phyloP scores from a whole-genome alignment of 208 protist genomes.

The Angomonas ambiguus region DNA sequence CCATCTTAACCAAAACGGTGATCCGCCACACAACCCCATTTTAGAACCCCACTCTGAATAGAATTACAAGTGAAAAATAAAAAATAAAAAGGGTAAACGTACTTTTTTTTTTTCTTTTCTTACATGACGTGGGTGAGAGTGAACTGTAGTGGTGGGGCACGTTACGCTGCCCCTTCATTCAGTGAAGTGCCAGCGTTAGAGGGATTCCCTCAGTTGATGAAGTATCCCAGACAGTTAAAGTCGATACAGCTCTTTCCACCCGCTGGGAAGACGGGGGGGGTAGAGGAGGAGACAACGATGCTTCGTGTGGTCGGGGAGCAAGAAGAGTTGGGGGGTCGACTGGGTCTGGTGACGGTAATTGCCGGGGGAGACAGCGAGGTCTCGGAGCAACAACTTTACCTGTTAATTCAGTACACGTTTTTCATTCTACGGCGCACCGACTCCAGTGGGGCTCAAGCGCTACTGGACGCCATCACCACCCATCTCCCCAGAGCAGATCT shows the following conservation, averaged over 20 bases:
- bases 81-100: slow-evolving; percentile 9
- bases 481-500: neutral
- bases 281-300: slow-evolving; percentile 1
- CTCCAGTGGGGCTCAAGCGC: slow-evolving; percentile 22
- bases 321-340: slow-evolving; percentile 38
- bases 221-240: slow-evolving; percentile 12
- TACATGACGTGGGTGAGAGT: slow-evolving; percentile 68
- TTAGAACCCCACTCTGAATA: neutral
- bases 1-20: too few species aligned
- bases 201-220: slow-evolving; percentile 49
- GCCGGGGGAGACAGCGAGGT: slow-evolving; percentile 32
- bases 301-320: slow-evolving; percentile 42
- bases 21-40: too few species aligned
- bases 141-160: slow-evolving; percentile 32
- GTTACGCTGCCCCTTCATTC: slow-evolving; percentile 58
- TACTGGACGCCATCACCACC: slow-evolving; percentile 23
- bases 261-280: neutral
- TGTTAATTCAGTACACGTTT: slow-evolving; percentile 31
- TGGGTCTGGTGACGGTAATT: slow-evolving; percentile 50
- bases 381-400: slow-evolving; percentile 16
- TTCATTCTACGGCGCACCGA: slow-evolving; percentile 28
- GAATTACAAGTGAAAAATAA: slow-evolving; percentile 11
- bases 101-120: slow-evolving; percentile 3
- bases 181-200: slow-evolving; percentile 32
- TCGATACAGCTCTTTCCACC: slow-evolving; percentile 29